Evolutionary conservation across 169 alveolate species (phyloP).

Genomic region (Eimeria necatrix): DNA sequence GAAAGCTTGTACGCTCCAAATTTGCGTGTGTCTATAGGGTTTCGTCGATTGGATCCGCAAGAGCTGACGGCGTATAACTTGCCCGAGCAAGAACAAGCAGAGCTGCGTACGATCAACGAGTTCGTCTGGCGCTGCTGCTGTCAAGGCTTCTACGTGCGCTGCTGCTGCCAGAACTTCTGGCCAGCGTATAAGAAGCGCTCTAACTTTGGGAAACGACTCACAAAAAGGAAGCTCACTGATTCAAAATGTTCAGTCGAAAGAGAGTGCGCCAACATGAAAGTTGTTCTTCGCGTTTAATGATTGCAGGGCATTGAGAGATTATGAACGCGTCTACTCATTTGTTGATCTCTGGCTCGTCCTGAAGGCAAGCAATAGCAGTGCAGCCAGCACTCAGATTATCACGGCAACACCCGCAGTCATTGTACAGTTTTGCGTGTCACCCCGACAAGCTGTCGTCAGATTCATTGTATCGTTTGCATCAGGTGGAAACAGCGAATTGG

Average conservation of each 20-base stretch:
- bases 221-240: no score
- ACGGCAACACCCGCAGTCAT: no score
- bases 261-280: no score
- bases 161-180: background rate
- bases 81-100: conserved; percentile 25
- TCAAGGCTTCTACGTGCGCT: background rate
- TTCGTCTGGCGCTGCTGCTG: background rate
- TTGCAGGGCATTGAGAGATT: conserved; percentile 47
- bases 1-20: no score
- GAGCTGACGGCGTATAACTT: background rate
- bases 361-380: background rate
- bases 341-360: conserved; percentile 55
- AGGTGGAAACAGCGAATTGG: conserved; percentile 57
- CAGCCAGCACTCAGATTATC: no score
- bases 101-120: conserved; percentile 35
- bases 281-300: no score
- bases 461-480: background rate
- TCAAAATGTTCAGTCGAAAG: no score
- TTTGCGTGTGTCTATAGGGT: conserved; percentile 15
- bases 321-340: conserved; percentile 3
- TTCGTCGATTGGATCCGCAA: conserved; percentile 42
- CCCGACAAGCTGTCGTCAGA: no score
- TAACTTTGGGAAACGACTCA: no score
- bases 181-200: no score
- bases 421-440: no score